Evolutionary conservation across 164 flowering plant species (phyloP).

Genomic region (Magnolia sinica): DNA sequence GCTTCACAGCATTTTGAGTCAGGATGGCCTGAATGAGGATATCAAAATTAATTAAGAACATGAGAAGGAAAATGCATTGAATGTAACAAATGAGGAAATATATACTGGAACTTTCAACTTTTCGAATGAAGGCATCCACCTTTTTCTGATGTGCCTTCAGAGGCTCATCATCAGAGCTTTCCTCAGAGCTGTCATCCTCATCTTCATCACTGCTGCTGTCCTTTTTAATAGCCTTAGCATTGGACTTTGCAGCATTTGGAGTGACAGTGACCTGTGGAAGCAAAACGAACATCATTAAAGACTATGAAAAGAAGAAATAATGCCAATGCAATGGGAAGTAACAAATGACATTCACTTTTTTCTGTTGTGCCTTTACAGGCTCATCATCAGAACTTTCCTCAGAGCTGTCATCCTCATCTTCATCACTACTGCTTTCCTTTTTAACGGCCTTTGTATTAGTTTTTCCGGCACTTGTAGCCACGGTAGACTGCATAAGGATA

Average conservation of each 20-base stretch:
- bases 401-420: slow-evolving; percentile 9
- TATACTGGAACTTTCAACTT: slow-evolving; percentile 19
- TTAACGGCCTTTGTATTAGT: slow-evolving; percentile 3
- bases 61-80: neutral
- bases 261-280: neutral
- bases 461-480: slow-evolving; percentile 1
- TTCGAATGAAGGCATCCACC: slow-evolving; percentile 10
- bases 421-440: slow-evolving; percentile 9
- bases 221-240: neutral
- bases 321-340: neutral
- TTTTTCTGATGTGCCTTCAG: slow-evolving; percentile 2
- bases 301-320: neutral
- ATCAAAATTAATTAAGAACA: neutral
- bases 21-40: neutral
- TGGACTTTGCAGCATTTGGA: slow-evolving; percentile 5
- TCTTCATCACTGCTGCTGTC: slow-evolving; percentile 9
- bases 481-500: neutral
- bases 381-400: slow-evolving; percentile 13
- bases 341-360: neutral
- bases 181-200: neutral
- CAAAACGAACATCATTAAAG: neutral
- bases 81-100: neutral
- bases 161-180: slow-evolving; percentile 10
- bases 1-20: slow-evolving; percentile 1
- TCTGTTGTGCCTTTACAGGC: slow-evolving; percentile 4